These are phyloP conservation scores for Colletotrichum chrysophilum DNA, from an alignment of 2,329 filamentous ascomycete genomes.

Conservation along the genomic window DNA sequence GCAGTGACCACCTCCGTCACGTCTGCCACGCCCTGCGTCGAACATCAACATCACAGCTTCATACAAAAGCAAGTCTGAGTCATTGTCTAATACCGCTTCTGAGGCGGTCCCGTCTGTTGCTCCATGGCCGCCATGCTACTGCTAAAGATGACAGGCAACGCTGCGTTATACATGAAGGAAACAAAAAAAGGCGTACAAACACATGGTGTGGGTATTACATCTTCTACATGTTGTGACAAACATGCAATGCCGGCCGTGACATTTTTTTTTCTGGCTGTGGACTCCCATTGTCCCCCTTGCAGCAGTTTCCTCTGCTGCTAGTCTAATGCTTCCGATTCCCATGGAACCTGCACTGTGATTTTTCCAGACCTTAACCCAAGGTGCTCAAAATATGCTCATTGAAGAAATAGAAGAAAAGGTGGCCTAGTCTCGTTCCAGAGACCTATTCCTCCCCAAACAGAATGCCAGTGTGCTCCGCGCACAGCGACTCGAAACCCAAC, in stretches of 20 bases:
- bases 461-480: slow-evolving; percentile 12
- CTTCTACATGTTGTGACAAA: not conserved
- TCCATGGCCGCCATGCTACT: not conserved
- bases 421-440: not conserved
- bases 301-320: not conserved
- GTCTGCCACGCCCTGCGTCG: not conserved
- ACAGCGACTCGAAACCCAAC: slow-evolving; percentile 20
- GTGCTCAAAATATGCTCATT: not conserved
- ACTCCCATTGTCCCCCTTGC: not conserved
- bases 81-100: not conserved
- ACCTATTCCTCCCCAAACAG: slow-evolving; percentile 17
- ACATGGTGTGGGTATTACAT: slow-evolving; percentile 1
- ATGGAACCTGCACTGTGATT: not conserved
- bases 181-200: not conserved
- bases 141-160: not conserved
- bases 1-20: not conserved
- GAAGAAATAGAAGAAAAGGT: not conserved
- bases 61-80: not conserved
- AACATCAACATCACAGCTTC: not conserved
- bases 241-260: slow-evolving; percentile 11
- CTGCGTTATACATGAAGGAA: not conserved
- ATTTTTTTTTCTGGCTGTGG: not conserved
- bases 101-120: not conserved
- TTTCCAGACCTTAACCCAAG: slow-evolving; percentile 10
- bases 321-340: not conserved